Percentiles rank a stretch among this genome's conserved stretches.
Evolutionary conservation across 495 filamentous ascomycete species (phyloP).

Genomic region (Aspergillus ellipticus): DNA sequence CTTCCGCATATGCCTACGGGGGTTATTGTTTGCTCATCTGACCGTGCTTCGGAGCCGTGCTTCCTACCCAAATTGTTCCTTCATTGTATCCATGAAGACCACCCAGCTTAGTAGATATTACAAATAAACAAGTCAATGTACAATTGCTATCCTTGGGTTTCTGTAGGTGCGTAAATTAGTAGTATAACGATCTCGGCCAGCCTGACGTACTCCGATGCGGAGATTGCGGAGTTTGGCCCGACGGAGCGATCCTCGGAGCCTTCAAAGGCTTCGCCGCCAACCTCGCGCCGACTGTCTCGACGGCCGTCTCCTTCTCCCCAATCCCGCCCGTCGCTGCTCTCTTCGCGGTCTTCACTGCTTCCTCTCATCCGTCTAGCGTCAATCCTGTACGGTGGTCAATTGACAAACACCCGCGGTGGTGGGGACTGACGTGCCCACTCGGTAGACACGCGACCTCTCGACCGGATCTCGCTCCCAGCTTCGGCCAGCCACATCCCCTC

Average conservation of each 20-base stretch:
- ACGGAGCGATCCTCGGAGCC: conserved; percentile 15
- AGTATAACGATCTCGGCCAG: neutral
- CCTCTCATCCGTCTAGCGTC: too few relatives aligned
- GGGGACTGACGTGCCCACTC: too few relatives aligned
- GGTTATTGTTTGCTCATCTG: conserved; percentile 9
- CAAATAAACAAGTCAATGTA: conserved; percentile 10
- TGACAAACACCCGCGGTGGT: too few relatives aligned
- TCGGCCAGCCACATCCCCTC: neutral
- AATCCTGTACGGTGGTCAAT: too few relatives aligned
- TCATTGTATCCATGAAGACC: neutral
- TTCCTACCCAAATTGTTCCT: conserved; percentile 3
- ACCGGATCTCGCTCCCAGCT: neutral
- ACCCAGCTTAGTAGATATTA: conserved; percentile 17
- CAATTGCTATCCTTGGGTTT: neutral
- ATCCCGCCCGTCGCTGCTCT: neutral
- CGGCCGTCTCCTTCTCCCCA: neutral
- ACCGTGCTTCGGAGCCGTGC: neutral
- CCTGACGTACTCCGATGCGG: conserved; percentile 15
- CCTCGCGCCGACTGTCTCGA: neutral
- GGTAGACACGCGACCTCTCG: neutral
- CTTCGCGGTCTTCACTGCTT: too few relatives aligned
- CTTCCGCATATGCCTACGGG: conserved; percentile 1
- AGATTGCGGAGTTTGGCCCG: conserved; percentile 18
- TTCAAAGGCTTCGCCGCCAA: neutral
- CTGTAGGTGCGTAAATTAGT: too few relatives aligned